Evolutionary conservation across 805 yeast genomes (phyloP).

Genomic region (Torulaspora delbrueckii): DNA sequence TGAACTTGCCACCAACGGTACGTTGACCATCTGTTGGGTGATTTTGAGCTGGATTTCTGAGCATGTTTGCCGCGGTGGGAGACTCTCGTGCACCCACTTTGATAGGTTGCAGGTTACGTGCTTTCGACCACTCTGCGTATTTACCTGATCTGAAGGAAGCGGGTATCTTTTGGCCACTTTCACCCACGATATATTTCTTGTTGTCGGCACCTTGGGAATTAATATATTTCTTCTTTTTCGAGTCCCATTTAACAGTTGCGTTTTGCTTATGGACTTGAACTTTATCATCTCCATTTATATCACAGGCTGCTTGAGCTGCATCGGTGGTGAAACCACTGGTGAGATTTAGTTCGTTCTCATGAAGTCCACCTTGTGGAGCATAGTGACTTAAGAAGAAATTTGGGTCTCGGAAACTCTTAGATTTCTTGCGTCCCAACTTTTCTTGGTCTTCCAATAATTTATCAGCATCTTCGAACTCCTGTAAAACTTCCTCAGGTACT

Average conservation of each 20-base stretch:
- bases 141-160: slow-evolving; percentile 89
- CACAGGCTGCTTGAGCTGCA: slow-evolving; percentile 83
- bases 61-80: slow-evolving; percentile 32
- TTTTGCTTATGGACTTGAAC: slow-evolving; percentile 61
- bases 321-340: slow-evolving; percentile 69
- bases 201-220: slow-evolving; percentile 70
- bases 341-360: slow-evolving; percentile 68
- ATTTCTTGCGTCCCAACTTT: slow-evolving; percentile 28
- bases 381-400: slow-evolving; percentile 79
- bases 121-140: slow-evolving; percentile 85
- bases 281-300: slow-evolving; percentile 72
- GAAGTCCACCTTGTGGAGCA: slow-evolving; percentile 75
- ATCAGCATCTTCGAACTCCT: slow-evolving; percentile 42
- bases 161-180: slow-evolving; percentile 87
- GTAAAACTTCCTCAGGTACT: slow-evolving; percentile 39
- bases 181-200: slow-evolving; percentile 86
- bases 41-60: slow-evolving; percentile 32
- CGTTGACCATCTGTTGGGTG: slow-evolving; percentile 26
- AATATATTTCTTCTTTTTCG: slow-evolving; percentile 83
- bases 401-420: slow-evolving; percentile 66
- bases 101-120: slow-evolving; percentile 51
- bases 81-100: slow-evolving; percentile 54
- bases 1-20: slow-evolving; percentile 47
- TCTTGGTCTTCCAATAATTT: slow-evolving; percentile 30
- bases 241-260: slow-evolving; percentile 82